Evolutionary conservation across 441 rosid genomes (phyloP).

Genomic region (Eutrema salsugineum): DNA sequence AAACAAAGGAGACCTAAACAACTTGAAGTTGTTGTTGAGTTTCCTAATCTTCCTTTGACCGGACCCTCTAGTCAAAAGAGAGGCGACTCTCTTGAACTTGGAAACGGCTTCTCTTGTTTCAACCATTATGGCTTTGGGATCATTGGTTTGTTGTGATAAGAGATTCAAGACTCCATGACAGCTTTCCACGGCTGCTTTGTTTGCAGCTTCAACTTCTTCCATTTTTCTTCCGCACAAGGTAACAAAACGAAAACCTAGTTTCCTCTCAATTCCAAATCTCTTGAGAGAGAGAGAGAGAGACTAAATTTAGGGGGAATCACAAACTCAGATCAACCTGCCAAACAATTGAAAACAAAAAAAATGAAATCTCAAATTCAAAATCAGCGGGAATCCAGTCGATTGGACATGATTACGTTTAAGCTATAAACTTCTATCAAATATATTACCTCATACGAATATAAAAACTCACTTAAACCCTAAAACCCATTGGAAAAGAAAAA

Average conservation of each 20-base stretch:
- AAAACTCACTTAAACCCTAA: not conserved
- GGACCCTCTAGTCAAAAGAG: slow-evolving; percentile 39
- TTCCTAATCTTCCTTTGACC: slow-evolving; percentile 48
- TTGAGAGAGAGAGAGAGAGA: not conserved
- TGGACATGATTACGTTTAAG: not conserved
- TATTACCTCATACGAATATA: not conserved
- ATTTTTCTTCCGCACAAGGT: slow-evolving; percentile 21
- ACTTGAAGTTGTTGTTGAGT: slow-evolving; percentile 19
- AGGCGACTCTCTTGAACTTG: slow-evolving; percentile 48
- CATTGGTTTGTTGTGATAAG: slow-evolving; percentile 36
- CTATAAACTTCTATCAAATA: not conserved
- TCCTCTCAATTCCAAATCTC: not conserved
- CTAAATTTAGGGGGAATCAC: not conserved
- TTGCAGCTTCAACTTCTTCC: slow-evolving; percentile 56
- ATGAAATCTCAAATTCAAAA: not conserved
- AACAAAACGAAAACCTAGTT: not conserved
- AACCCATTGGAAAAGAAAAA: not conserved
- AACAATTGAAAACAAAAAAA: not conserved
- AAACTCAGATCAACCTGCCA: not conserved
- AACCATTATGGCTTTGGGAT: slow-evolving; percentile 33
- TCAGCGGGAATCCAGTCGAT: not conserved
- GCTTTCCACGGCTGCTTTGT: slow-evolving; percentile 53
- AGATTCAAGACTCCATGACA: slow-evolving; percentile 46
- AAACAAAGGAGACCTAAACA: slow-evolving; percentile 25
- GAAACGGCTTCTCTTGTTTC: slow-evolving; percentile 46